Evolutionary conservation across 805 yeast species (phyloP).

Genomic region (Priceomyces fermenticarens): DNA sequence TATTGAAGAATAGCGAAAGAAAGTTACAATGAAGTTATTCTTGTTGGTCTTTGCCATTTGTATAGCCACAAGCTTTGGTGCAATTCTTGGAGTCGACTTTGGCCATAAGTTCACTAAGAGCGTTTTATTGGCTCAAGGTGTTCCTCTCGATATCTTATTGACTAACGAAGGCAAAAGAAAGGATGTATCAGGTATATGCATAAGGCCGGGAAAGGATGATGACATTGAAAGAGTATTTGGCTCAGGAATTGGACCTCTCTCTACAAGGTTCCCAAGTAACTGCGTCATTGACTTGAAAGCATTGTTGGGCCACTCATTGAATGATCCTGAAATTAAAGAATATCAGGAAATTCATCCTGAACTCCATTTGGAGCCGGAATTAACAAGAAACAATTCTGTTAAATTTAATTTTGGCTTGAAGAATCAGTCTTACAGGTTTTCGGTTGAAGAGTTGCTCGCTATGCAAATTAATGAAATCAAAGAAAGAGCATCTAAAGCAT

Average conservation of each 20-base stretch:
- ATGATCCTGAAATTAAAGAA: slow-evolving; percentile 43
- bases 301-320: slow-evolving; percentile 62
- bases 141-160: slow-evolving; percentile 81
- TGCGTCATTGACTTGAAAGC: slow-evolving; percentile 68
- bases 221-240: slow-evolving; percentile 76
- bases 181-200: slow-evolving; percentile 75
- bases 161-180: slow-evolving; percentile 91
- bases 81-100: slow-evolving; percentile 83
- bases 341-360: slow-evolving; percentile 63
- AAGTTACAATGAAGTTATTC: slow-evolving; percentile 6
- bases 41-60: slow-evolving; percentile 8
- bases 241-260: slow-evolving; percentile 63
- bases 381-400: slow-evolving; percentile 46
- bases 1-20: neutral
- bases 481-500: slow-evolving; percentile 57
- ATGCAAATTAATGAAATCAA: slow-evolving; percentile 74
- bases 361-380: slow-evolving; percentile 39
- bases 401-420: slow-evolving; percentile 48
- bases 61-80: slow-evolving; percentile 36
- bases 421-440: slow-evolving; percentile 28
- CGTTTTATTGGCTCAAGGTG: slow-evolving; percentile 84
- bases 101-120: slow-evolving; percentile 90
- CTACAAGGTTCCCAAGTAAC: slow-evolving; percentile 69
- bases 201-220: slow-evolving; percentile 42
- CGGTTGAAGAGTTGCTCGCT: slow-evolving; percentile 77